Base-by-base conservation (phyloP, 2,329 filamentous ascomycete genomes). In the Penicillium sp. region DNA sequence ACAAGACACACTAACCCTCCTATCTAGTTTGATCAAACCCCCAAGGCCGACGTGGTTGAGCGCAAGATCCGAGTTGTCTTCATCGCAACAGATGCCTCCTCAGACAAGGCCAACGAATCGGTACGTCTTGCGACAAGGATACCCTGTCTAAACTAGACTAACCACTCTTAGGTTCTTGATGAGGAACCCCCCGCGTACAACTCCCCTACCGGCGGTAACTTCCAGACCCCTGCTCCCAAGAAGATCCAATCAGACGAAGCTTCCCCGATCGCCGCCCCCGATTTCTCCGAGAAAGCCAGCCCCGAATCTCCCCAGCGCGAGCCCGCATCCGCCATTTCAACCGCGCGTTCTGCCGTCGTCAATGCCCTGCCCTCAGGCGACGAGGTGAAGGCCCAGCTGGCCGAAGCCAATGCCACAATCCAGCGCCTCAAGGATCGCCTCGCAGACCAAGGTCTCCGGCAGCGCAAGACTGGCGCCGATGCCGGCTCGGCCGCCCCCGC, bases 61-160 rank as follows among this genome's bases (percentile, higher is more conserved):
- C 91, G 88, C 80, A 99, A 97, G 82, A 99, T 99, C 65, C 87
- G 93, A 44, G 94, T 99, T 61, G 83, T 83, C 64, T 99, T 93
- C 82, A 81, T 97, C 40, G 76, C 89, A 45, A 81, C 88, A 9
- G 83, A 85, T 47, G 82, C 82, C 39, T 61, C 67, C 36, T 58
- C 68, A 18, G 58, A 59, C 36, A 56, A 65, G 60, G 57, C 67
- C 24, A 77, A 75, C 54, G 74, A 74, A 55, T 60, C 68, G 38
- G 73, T 76, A 69, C 55, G 69, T 67, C 39, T 8, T 48, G 43
- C 13, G 22, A 9, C 22, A 34, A 45, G 22, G 21, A 32, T 22
- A n/a, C 29, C 34, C 5, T 22, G 45, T 48, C 22, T 27, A 11
- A 32, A 49, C 32, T 29, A 10, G 27, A 52, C 58, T 60, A 48